Evolutionary conservation across 306 rosid species (phyloP), one percentile per base, ranked within the genome.

Genomic region (Vigna unguiculata): DNA sequence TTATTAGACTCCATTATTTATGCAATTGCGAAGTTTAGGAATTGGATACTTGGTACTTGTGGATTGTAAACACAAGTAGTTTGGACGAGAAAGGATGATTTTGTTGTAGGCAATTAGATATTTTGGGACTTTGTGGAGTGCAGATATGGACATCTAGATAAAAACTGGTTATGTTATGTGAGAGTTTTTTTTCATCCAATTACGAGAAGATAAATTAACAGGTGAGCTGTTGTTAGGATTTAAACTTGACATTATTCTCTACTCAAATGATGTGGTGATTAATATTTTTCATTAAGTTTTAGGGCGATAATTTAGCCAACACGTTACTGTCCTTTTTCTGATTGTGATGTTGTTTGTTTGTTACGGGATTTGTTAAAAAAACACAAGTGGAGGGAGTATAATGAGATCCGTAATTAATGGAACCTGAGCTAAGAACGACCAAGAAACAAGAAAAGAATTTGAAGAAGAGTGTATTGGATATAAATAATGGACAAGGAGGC

Each of bases 181-280:
- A 16, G 45, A 65, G 63, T 76, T 75, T 53, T 51, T 76, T 75
- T 53, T 51, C 75, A 77, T 67, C 61, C 58, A 72, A 73, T 36
- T 73, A 69, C 52, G 34, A 53, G 69, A 73, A 66, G 74, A 72
- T 68, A 67, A 46, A 61, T 74, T 14, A 14, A 67, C 59, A 46
- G 48, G 55, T 45, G 71, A 46, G 55, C 70, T 67, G 72, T 38
- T 71, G 20, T 70, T 17, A 40, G 14, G 48, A 48, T 60, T 25
- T 62, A 64, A 48, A 22, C 21, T 36, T 1, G 12, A 53, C 11
- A 46, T 45, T 78, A 61, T 13, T 48, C 68, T 69, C 68, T 14
- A 19, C 53, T 69, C 45, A 52, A 58, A 40, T 30, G 62, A 8
- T 69, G 47, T 40, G 69, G 32, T 74, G 61, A 65, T 64, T 80